phyloP scores from a whole-genome alignment of 2,329 filamentous ascomycete genomes.

The Fusarium mundagurra region DNA sequence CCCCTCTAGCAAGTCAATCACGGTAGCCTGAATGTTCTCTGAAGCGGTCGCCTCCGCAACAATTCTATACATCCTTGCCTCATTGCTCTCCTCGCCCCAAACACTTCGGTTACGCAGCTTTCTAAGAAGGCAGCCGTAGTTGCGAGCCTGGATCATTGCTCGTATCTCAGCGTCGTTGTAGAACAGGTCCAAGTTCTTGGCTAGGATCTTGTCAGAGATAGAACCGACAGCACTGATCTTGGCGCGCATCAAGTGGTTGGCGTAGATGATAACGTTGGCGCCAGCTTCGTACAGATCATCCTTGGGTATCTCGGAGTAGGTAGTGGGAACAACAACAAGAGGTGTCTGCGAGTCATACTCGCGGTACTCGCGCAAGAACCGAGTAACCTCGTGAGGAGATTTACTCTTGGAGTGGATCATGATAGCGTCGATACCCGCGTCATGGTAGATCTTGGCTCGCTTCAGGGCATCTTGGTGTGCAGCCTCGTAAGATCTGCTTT shows the following conservation, averaged over 20 bases:
- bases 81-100: constrained; percentile 2
- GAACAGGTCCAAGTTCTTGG: background rate
- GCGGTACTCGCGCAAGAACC: constrained; percentile 14
- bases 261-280: constrained; percentile 16
- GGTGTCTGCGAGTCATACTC: background rate
- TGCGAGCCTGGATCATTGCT: background rate
- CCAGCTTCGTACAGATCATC: constrained; percentile 7
- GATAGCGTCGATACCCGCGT: constrained; percentile 15
- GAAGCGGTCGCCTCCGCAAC: background rate
- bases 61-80: background rate
- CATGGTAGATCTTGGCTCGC: constrained; percentile 10
- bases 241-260: constrained; percentile 12
- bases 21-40: constrained; percentile 4
- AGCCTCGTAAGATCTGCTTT: background rate
- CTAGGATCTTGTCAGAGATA: constrained; percentile 6
- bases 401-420: constrained; percentile 25
- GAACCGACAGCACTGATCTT: constrained; percentile 15
- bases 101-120: background rate
- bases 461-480: constrained; percentile 3
- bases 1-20: background rate
- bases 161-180: background rate
- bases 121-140: background rate
- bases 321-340: constrained; percentile 2
- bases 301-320: constrained; percentile 1
- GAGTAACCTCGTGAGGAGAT: background rate